Evolutionary conservation across 768 basidiomycete genomes (phyloP).

Genomic region (Hebeloma cylindrosporum): DNA sequence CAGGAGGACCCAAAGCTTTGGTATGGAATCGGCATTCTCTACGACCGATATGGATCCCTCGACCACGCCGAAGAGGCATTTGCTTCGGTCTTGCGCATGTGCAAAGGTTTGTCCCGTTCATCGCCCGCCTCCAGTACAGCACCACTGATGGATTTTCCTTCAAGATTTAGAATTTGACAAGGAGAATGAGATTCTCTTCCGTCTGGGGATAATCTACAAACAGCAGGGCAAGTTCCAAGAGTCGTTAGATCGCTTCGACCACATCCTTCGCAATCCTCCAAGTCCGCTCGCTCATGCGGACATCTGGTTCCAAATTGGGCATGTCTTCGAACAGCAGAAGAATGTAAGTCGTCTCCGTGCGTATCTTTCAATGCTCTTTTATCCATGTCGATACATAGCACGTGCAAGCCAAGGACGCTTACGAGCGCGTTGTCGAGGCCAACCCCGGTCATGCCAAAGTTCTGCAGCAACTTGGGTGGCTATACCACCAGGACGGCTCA

Average conservation of each 20-base stretch:
- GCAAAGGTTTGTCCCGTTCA: conserved; percentile 68
- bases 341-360: conserved; percentile 63
- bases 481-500: conserved; percentile 95
- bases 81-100: conserved; percentile 93
- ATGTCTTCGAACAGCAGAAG: conserved; percentile 96
- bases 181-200: conserved; percentile 97
- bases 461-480: conserved; percentile 95
- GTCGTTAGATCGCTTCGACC: conserved; percentile 90
- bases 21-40: conserved; percentile 99
- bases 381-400: conserved; percentile 51
- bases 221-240: conserved; percentile 94
- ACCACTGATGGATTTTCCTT: conserved; percentile 25
- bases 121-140: conserved; percentile 10
- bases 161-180: conserved; percentile 89
- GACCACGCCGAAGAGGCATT: conserved; percentile 99
- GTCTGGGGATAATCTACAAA: conserved; percentile 98
- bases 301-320: conserved; percentile 99
- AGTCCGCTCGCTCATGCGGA: conserved; percentile 95
- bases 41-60: conserved; percentile 96
- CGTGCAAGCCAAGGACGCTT: conserved; percentile 88
- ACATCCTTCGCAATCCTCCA: conserved; percentile 94
- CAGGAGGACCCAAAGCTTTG: conserved; percentile 97
- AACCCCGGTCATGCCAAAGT: conserved; percentile 97
- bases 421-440: conserved; percentile 91
- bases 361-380: conserved; percentile 2